phyloP scores from a whole-genome alignment of 495 filamentous ascomycete species.

The Aspergillus wentii region DNA sequence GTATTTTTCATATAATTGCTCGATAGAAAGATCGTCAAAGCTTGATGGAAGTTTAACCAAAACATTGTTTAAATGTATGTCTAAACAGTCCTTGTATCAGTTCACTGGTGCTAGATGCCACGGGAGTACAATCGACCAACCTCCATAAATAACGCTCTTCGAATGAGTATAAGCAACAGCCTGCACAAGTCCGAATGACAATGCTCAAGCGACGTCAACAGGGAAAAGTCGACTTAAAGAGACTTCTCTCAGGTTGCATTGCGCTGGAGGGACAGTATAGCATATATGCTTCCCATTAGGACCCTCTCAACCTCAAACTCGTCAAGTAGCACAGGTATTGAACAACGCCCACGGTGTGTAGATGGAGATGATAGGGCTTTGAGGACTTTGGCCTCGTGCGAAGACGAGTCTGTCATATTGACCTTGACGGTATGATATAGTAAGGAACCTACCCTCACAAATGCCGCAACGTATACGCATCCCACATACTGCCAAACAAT shows the following conservation, averaged over 20 bases:
- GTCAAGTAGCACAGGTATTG: constrained; percentile 13
- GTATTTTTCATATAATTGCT: constrained; percentile 26
- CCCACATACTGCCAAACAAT: too few species aligned
- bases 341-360: constrained; percentile 10
- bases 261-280: constrained; percentile 18
- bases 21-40: constrained; percentile 22
- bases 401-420: constrained; percentile 9
- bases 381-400: constrained; percentile 18
- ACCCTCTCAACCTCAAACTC: constrained; percentile 23
- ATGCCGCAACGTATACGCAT: too few species aligned
- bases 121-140: constrained; percentile 6
- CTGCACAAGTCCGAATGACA: constrained; percentile 15
- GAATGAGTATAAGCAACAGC: constrained; percentile 31
- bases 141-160: constrained; percentile 29
- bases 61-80: constrained; percentile 33
- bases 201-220: constrained; percentile 24
- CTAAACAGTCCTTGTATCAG: constrained; percentile 7
- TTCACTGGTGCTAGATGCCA: constrained; percentile 1
- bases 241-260: constrained; percentile 22
- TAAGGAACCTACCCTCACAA: too few species aligned
- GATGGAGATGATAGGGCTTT: constrained; percentile 16
- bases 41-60: constrained; percentile 30
- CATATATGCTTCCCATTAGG: constrained; percentile 27
- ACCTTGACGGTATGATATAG: too few species aligned
- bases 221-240: constrained; percentile 23